Conservation (phyloP, 129 eudicot species). For the Arctium lappa region DNA sequence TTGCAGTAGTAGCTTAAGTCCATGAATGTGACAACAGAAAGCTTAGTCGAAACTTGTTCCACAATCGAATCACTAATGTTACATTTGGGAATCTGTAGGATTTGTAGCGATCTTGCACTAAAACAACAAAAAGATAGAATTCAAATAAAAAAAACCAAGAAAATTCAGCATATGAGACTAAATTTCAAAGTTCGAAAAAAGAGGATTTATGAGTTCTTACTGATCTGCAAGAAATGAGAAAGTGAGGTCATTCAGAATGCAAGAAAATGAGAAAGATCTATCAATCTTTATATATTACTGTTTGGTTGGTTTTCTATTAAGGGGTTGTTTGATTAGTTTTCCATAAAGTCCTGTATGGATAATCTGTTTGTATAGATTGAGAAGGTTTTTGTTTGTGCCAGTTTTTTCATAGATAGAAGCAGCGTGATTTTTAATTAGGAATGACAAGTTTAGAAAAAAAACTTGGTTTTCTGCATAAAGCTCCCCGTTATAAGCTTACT, state of each 20-base stretch:
- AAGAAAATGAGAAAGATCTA: no score
- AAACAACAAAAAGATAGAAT: constrained; percentile 7
- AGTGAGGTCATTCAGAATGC: constrained; percentile 42
- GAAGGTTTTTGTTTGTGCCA: no score
- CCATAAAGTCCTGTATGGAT: no score
- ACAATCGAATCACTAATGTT: constrained; percentile 50
- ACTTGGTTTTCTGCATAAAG: no score
- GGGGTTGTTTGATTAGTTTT: no score
- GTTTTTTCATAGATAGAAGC: no score
- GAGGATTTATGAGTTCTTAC: constrained; percentile 37
- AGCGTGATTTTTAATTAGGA: no score
- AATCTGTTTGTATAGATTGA: no score
- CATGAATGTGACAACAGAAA: constrained; percentile 52
- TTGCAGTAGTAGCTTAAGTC: constrained; percentile 65
- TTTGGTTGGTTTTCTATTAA: no score
- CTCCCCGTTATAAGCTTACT: no score
- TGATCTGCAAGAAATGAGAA: constrained; percentile 69
- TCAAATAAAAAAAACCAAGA: not conserved
- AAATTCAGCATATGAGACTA: constrained; percentile 4
- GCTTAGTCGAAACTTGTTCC: constrained; percentile 51
- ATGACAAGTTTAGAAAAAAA: no score
- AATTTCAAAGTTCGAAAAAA: not conserved
- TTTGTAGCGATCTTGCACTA: constrained; percentile 57
- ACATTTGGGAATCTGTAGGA: constrained; percentile 53
- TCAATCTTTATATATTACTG: no score